Evolutionary conservation across 2,329 filamentous ascomycete genomes (phyloP).

Genomic region (Tympanopsis confertula): DNA sequence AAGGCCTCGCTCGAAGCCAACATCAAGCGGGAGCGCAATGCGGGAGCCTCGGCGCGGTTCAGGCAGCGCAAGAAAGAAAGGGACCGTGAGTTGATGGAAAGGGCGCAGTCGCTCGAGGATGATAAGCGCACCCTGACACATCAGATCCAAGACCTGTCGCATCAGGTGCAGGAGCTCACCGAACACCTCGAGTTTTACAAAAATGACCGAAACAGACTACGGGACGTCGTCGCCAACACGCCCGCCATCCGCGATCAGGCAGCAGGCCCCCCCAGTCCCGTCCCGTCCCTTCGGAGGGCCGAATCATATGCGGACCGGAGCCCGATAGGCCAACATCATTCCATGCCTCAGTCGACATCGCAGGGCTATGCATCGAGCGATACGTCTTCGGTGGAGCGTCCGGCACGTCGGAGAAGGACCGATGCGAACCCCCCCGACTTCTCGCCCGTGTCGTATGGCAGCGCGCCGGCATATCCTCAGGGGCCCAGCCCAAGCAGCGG

Average conservation of each 20-base stretch:
- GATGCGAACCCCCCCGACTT: neutral
- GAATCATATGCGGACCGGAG: neutral
- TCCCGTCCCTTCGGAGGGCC: too few species aligned
- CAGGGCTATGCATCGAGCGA: neutral
- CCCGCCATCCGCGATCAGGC: conserved; percentile 42
- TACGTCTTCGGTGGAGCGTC: neutral
- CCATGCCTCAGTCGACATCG: neutral
- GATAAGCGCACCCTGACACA: conserved; percentile 54
- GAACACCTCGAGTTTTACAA: conserved; percentile 65
- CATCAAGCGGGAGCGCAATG: conserved; percentile 76
- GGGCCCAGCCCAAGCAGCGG: too few species aligned
- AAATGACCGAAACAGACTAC: conserved; percentile 59
- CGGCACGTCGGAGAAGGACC: neutral
- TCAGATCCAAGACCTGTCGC: conserved; percentile 20
- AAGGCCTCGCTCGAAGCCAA: conserved; percentile 74
- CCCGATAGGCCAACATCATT: neutral
- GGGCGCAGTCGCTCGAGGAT: conserved; percentile 57
- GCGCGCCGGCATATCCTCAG: too few species aligned
- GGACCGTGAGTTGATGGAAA: conserved; percentile 60
- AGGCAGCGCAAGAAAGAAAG: conserved; percentile 72
- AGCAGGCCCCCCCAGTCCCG: conserved; percentile 10
- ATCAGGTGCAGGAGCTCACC: conserved; percentile 30
- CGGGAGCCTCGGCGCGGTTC: conserved; percentile 74
- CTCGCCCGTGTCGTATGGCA: neutral
- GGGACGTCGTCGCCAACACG: conserved; percentile 50